Evolutionary conservation across 257 asterid genomes (phyloP).

Genomic region (Asclepias syriaca): DNA sequence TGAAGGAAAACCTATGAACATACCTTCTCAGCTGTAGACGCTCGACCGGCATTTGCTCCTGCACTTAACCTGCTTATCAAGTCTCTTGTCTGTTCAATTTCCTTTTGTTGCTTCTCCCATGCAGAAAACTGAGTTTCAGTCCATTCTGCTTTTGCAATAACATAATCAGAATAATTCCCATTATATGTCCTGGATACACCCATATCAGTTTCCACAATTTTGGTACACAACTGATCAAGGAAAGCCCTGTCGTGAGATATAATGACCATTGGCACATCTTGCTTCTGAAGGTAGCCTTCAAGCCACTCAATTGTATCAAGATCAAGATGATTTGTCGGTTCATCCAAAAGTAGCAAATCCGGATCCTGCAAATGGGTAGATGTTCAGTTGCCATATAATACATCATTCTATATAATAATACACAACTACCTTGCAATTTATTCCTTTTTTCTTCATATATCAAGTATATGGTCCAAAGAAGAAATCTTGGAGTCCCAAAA

Average conservation of each 20-base stretch:
- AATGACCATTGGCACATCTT: constrained; percentile 97
- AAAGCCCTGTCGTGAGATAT: constrained; percentile 98
- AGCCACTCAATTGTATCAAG: constrained; percentile 99
- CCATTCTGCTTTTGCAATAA: constrained; percentile 72
- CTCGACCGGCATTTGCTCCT: constrained; percentile 98
- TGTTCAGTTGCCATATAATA: background rate
- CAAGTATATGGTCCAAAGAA: background rate
- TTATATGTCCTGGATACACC: constrained; percentile 84
- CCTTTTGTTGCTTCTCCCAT: constrained; percentile 97
- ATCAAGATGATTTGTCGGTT: constrained; percentile 97
- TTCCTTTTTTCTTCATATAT: background rate
- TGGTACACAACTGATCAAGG: constrained; percentile 91
- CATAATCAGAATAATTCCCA: constrained; percentile 81
- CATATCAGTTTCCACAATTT: constrained; percentile 95
- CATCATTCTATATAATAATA: background rate
- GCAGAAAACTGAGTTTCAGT: constrained; percentile 83
- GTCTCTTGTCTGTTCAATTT: constrained; percentile 75
- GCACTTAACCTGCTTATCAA: constrained; percentile 80
- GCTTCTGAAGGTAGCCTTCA: constrained; percentile 87
- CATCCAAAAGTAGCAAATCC: constrained; percentile 85
- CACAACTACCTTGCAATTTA: background rate
- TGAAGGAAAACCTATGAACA: background rate
- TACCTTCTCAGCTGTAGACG: constrained; percentile 99
- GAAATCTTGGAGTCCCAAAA: background rate
- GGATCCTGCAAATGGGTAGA: constrained; percentile 56